Percentiles rank a stretch among this genome's conserved stretches.
phyloP scores from a whole-genome alignment of 129 eudicot species.

The Solidago caesia region DNA sequence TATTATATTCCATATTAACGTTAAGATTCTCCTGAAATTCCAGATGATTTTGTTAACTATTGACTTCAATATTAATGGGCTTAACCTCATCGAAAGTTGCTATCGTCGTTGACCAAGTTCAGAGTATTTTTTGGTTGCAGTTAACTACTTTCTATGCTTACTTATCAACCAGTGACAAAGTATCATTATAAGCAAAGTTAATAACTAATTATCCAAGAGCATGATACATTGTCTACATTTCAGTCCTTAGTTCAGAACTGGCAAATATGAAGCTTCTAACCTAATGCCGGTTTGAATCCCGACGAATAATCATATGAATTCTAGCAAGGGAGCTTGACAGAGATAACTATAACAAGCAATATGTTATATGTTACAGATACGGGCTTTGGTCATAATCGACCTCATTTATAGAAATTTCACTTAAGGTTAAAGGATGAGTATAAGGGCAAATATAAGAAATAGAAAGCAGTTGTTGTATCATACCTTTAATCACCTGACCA shows the following conservation, averaged over 20 bases:
- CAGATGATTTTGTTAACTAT: not conserved
- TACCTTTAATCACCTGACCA: constrained; percentile 98
- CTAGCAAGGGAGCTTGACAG: not conserved
- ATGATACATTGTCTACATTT: not conserved
- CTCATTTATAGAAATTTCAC: not conserved
- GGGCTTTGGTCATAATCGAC: not conserved
- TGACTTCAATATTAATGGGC: not conserved
- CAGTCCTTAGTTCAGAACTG: constrained; percentile 13
- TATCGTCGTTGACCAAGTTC: not conserved
- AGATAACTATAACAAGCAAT: not conserved
- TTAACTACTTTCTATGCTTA: not conserved
- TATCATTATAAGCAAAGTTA: not conserved
- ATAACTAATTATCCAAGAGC: not conserved
- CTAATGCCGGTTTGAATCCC: not conserved
- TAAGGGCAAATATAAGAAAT: not conserved
- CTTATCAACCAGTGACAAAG: not conserved
- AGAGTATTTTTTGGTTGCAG: not conserved
- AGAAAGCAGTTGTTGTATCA: not conserved
- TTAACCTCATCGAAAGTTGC: not conserved
- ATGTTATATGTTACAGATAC: not conserved
- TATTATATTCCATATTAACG: not conserved
- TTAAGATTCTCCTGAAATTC: not conserved
- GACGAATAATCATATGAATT: constrained; percentile 2
- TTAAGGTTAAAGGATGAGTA: not conserved
- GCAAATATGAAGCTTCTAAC: constrained; percentile 7